These are phyloP conservation scores for Saccharomycopsis lassenensis DNA, from an alignment of 805 yeast species.

Conservation along the genomic window DNA sequence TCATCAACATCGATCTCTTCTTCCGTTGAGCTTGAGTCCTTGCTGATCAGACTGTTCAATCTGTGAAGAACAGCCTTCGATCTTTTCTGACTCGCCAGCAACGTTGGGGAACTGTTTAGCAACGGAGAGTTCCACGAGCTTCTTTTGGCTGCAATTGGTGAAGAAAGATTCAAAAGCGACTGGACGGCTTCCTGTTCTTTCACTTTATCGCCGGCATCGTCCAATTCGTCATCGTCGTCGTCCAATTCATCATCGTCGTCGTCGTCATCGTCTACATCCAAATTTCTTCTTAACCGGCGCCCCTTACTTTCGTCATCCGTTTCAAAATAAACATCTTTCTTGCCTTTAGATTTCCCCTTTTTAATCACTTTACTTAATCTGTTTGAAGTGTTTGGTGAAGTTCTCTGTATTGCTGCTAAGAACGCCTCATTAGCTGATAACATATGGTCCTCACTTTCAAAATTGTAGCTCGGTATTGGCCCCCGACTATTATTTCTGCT, in stretches of 20 bases:
- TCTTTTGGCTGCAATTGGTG: conserved; percentile 8
- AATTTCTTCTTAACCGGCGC: no score
- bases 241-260: no score
- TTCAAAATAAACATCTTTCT: no score
- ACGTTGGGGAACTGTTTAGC: background rate
- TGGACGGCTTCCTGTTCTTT: conserved; percentile 19
- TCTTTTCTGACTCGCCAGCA: background rate
- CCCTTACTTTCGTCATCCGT: no score
- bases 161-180: conserved; percentile 10
- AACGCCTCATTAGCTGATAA: conserved; percentile 18
- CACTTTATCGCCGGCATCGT: conserved; percentile 7
- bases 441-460: conserved; percentile 15
- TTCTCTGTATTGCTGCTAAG: conserved; percentile 12
- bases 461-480: conserved; percentile 10
- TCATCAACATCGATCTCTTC: conserved; percentile 6
- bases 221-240: no score
- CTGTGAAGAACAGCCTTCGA: background rate
- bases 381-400: conserved; percentile 14
- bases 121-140: background rate
- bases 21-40: conserved; percentile 9
- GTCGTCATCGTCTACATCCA: no score
- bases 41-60: background rate
- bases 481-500: background rate
- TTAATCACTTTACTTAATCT: no score
- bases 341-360: no score